Percentiles rank a stretch among this genome's conserved stretches.
Evolutionary conservation across 2,329 filamentous ascomycete species (phyloP).

Genomic region (Aureobasidium sp.): DNA sequence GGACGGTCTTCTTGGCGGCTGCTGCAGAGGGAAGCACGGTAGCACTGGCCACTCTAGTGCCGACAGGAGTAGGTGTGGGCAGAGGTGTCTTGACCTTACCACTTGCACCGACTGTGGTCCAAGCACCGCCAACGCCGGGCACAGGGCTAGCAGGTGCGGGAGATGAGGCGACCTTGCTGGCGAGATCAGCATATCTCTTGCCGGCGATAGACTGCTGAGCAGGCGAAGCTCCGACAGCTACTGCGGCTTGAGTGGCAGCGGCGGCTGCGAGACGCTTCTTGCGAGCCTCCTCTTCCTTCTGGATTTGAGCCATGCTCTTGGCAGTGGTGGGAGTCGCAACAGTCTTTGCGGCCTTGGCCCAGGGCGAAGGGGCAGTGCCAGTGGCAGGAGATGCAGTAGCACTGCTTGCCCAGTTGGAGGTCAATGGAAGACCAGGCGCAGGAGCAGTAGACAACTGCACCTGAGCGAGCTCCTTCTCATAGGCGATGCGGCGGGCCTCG

Average conservation of each 20-base stretch:
- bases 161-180: conserved; percentile 60
- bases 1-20: conserved; percentile 25
- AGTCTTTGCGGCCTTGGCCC: conserved; percentile 58
- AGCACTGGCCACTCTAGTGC: conserved; percentile 42
- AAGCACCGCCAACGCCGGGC: conserved; percentile 54
- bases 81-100: conserved; percentile 80
- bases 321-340: conserved; percentile 47
- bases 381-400: conserved; percentile 63
- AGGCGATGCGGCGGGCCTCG: conserved; percentile 65
- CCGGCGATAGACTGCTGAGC: conserved; percentile 46
- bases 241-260: conserved; percentile 40
- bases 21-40: conserved; percentile 32
- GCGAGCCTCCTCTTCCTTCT: conserved; percentile 86
- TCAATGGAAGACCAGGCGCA: conserved; percentile 75
- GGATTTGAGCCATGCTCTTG: conserved; percentile 92
- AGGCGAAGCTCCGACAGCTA: conserved; percentile 35
- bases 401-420: conserved; percentile 82
- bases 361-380: conserved; percentile 49
- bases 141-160: conserved; percentile 32
- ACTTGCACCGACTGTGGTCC: conserved; percentile 91
- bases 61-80: conserved; percentile 44
- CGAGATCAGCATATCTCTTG: conserved; percentile 92
- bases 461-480: conserved; percentile 70
- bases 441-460: conserved; percentile 52
- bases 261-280: conserved; percentile 66